These are phyloP conservation scores for Kodamaea anthophila DNA, from an alignment of 1,139 yeast genomes.

Conservation along the genomic window DNA sequence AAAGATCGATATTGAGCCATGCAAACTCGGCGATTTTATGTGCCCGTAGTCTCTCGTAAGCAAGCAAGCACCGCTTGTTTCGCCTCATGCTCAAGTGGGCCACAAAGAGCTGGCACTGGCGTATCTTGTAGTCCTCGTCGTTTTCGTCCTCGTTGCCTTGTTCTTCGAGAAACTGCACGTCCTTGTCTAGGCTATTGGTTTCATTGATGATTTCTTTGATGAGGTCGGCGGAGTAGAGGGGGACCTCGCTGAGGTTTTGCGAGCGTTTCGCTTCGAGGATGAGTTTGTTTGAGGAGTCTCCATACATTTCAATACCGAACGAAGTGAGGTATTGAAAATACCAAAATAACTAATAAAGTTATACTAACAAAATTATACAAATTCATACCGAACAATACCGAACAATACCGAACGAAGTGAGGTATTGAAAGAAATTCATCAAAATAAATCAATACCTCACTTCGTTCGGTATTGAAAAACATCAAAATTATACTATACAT, in stretches of 20 bases:
- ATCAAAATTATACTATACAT: too few species aligned
- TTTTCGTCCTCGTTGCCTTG: conserved; percentile 18
- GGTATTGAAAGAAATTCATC: too few species aligned
- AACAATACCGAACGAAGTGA: too few species aligned
- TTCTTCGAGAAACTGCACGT: conserved; percentile 34
- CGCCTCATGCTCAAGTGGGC: conserved; percentile 78
- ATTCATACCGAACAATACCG: too few species aligned
- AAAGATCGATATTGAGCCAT: conserved; percentile 55
- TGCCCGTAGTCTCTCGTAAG: conserved; percentile 71
- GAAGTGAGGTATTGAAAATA: not conserved
- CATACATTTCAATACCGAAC: conserved; percentile 69
- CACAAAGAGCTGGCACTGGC: conserved; percentile 71
- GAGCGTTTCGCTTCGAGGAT: conserved; percentile 81
- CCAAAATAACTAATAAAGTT: too few species aligned
- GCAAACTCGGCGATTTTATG: conserved; percentile 60
- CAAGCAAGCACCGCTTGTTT: conserved; percentile 82
- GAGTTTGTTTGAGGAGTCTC: conserved; percentile 79
- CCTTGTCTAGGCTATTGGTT: conserved; percentile 51
- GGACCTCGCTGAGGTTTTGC: conserved; percentile 57
- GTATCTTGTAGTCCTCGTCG: conserved; percentile 39
- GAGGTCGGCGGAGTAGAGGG: conserved; percentile 71
- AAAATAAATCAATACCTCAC: too few species aligned
- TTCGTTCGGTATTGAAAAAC: too few species aligned
- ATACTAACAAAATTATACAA: too few species aligned
- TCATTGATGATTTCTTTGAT: conserved; percentile 61